phyloP scores from a whole-genome alignment of 1,284 basidiomycete genomes.

The Stygiomarasmius scandens region DNA sequence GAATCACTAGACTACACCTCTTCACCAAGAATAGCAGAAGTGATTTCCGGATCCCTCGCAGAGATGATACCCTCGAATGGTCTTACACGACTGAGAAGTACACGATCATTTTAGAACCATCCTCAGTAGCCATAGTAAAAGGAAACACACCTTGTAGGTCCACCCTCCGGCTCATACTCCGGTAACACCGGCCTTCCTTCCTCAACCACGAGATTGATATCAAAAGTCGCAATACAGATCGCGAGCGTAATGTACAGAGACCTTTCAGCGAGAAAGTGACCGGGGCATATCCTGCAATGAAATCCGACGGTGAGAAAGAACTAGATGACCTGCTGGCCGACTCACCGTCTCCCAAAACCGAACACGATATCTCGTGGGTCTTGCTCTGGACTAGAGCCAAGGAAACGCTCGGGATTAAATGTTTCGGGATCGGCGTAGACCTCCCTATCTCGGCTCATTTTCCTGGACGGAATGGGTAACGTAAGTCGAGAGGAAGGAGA shows the following conservation, averaged over 20 bases:
- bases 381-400: constrained; percentile 5
- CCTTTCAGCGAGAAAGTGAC: neutral
- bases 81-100: neutral
- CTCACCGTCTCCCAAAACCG: constrained; percentile 25
- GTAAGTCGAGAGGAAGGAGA: too few species aligned
- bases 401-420: constrained; percentile 25
- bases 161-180: neutral
- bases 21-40: too few species aligned
- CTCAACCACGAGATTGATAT: neutral
- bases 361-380: constrained; percentile 21
- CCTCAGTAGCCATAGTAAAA: neutral
- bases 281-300: neutral
- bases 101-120: too few species aligned
- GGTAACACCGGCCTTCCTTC: neutral
- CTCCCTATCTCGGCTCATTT: constrained; percentile 19
- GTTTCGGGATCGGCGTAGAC: constrained; percentile 21
- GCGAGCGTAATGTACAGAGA: constrained; percentile 1
- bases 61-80: neutral
- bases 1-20: too few species aligned
- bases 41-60: neutral
- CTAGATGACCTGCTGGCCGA: neutral
- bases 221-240: neutral
- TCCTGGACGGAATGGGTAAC: constrained; percentile 24
- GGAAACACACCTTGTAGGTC: neutral
- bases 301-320: neutral